Base-by-base conservation (phyloP, 2,329 filamentous ascomycete species). In the Penicillium sp. region DNA sequence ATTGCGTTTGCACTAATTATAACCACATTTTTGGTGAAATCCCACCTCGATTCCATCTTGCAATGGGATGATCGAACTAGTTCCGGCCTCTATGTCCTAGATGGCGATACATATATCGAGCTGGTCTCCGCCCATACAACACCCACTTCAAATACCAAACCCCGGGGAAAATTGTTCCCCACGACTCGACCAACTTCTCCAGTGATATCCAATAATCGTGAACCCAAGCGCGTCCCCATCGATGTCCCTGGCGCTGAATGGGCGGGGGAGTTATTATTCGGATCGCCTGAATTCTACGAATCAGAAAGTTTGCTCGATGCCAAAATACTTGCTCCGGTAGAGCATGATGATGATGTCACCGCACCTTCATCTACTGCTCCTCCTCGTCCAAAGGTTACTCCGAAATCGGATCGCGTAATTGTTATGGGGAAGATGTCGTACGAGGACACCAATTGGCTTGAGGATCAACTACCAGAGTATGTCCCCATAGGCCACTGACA, bases 401-500 rank as follows among this genome's bases (percentile, higher is more conserved):
- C 60, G 16, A 60, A 63, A 49, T 48, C 57, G 28, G 69, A 74
- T 61, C 73, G 73, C 30, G 64, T 71, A 14, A 62, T 77, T 43
- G 67, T 77, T 14, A 65, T 79, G 58, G 77, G 76, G n/a, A 74
- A 69, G 52, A 64, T 75, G 31, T 66, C 69, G 11, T 65, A 62
- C 6, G 77, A 80, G 51, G 67, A 79, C 53, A 73, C 76, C 5
- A 61, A 69, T 42, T 81, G 78, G 78, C 69, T 80, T 6, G 58
- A 65, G 4, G 58, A 71, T 9, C 67, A 77, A 22, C 63, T 80
- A n/a, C 69, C 73, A 1, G 75, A 78, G 73, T 80, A 71, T 61
- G 68, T 61, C 5, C 40, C 35, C 16, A 28, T 3, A 25, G 25
- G 31, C 4, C 16, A 25, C 37, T 17, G 5, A 22, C 14, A 26